Percentiles rank a stretch among this genome's conserved stretches.
Evolutionary conservation across 352 stramenopile species (phyloP).

Genomic region (Globisporangium echinulatum): DNA sequence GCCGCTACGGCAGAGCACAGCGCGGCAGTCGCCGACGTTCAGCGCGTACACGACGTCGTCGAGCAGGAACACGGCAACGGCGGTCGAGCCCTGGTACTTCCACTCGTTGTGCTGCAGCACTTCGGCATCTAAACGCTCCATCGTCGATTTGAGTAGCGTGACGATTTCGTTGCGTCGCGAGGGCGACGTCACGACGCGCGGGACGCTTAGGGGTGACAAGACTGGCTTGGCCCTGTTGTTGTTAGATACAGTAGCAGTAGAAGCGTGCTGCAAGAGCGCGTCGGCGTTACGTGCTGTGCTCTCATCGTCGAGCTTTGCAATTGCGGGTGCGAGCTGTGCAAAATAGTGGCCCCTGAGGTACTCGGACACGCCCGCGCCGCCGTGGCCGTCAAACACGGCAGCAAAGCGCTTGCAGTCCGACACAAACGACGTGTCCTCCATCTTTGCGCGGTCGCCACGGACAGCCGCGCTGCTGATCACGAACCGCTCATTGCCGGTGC

Average conservation of each 20-base stretch:
- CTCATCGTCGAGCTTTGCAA: slow-evolving; percentile 33
- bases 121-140: slow-evolving; percentile 53
- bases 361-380: slow-evolving; percentile 56
- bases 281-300: slow-evolving; percentile 4
- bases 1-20: slow-evolving; percentile 86
- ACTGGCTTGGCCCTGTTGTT: neutral
- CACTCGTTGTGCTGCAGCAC: slow-evolving; percentile 64
- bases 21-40: slow-evolving; percentile 95
- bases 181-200: neutral
- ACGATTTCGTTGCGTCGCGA: slow-evolving; percentile 27
- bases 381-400: slow-evolving; percentile 82
- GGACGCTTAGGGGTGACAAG: no score
- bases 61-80: slow-evolving; percentile 60
- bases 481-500: slow-evolving; percentile 20
- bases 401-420: slow-evolving; percentile 77
- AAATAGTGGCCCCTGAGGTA: slow-evolving; percentile 65
- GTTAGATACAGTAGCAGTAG: no score
- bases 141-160: slow-evolving; percentile 29
- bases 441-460: slow-evolving; percentile 62
- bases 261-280: neutral
- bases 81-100: slow-evolving; percentile 77
- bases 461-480: slow-evolving; percentile 68
- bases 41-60: slow-evolving; percentile 74
- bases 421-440: slow-evolving; percentile 82
- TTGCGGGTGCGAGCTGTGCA: slow-evolving; percentile 34